Percentiles rank a stretch among this genome's conserved stretches.
Evolutionary conservation across 2,329 filamentous ascomycete genomes (phyloP).

Genomic region (Penicillium sp.): DNA sequence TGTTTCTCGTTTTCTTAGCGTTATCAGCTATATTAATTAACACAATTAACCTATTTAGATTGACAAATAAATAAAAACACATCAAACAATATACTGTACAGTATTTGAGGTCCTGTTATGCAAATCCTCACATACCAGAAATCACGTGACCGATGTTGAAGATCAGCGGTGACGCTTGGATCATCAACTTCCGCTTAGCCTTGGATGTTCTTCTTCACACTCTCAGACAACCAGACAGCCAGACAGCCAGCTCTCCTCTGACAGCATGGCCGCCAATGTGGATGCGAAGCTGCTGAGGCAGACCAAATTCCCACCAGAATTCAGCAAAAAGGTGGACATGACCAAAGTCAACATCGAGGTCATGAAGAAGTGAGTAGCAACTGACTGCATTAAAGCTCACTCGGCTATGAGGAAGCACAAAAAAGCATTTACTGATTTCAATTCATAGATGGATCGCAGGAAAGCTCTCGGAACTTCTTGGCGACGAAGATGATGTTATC

Average conservation of each 20-base stretch:
- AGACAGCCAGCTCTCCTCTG: neutral
- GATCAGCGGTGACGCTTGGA: conserved; percentile 5
- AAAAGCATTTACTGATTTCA: conserved; percentile 14
- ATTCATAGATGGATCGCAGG: conserved; percentile 79
- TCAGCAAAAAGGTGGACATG: conserved; percentile 95
- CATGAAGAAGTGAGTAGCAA: conserved; percentile 77
- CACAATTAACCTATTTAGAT: too few relatives aligned
- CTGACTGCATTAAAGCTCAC: neutral
- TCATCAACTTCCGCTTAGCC: neutral
- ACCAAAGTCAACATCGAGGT: conserved; percentile 94
- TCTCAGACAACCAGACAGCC: neutral
- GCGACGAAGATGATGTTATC: conserved; percentile 92
- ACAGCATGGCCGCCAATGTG: conserved; percentile 72
- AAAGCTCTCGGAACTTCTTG: conserved; percentile 80
- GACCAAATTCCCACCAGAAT: conserved; percentile 91
- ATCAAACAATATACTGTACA: too few relatives aligned
- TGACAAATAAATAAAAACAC: too few relatives aligned
- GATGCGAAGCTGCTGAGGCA: conserved; percentile 85
- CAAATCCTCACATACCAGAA: too few relatives aligned
- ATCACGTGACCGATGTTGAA: conserved; percentile 7
- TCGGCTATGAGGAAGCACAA: neutral
- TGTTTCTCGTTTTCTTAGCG: too few relatives aligned
- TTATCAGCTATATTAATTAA: too few relatives aligned
- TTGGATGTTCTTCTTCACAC: neutral
- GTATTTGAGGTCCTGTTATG: too few relatives aligned